Base-by-base conservation (phyloP, 2,329 filamentous ascomycete species). In the Cucurbitaria berberidis region DNA sequence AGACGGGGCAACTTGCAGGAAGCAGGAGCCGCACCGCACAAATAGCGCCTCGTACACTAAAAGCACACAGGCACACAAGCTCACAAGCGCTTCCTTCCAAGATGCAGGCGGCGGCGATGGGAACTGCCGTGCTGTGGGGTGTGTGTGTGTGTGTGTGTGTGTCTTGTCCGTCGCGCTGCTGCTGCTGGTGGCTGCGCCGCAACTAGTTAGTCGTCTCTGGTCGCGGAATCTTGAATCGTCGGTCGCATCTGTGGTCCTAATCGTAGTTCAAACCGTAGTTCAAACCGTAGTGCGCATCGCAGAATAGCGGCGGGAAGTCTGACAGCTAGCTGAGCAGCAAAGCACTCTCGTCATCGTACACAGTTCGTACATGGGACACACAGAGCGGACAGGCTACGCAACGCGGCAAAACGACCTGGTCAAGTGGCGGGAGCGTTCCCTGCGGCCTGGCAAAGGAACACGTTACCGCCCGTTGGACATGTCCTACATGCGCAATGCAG, bases 51-150 rank as follows among this genome's bases (percentile, higher is more conserved):
- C 55, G 57, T 64, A n/a, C n/a, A n/a, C n/a, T n/a, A 56, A 59
- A 13, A 34, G 30, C 30, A 34, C 30, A 34, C 30, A 34, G 30
- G 30, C 30, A 34, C 30, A 34, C 30, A 34, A 42, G 62, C 55
- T 60, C 57, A 54, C 54, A 65, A 62, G 62, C 60, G 62, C 55
- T 53, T 55, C 59, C 58, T 56, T 54, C 50, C 52, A 48, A 58
- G 59, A 64, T 66, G 63, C 64, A 64, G 40, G 66, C 59, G 61
- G n/a, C n/a, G 63, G 60, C 62, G 59, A 58, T 70, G 69, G 70
- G 66, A 70, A 71, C 68, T 71, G 69, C 70, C 69, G 70, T 73
- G 67, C 59, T 69, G 66, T 70, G 67, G 67, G 68, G 69, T n/a
- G 69, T 64, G 60, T 62, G 54, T 59, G 55, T 46, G n/a, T n/a